These are phyloP conservation scores for Tuber microsphaerosporum DNA, from an alignment of 495 filamentous ascomycete species.

Conservation along the genomic window DNA sequence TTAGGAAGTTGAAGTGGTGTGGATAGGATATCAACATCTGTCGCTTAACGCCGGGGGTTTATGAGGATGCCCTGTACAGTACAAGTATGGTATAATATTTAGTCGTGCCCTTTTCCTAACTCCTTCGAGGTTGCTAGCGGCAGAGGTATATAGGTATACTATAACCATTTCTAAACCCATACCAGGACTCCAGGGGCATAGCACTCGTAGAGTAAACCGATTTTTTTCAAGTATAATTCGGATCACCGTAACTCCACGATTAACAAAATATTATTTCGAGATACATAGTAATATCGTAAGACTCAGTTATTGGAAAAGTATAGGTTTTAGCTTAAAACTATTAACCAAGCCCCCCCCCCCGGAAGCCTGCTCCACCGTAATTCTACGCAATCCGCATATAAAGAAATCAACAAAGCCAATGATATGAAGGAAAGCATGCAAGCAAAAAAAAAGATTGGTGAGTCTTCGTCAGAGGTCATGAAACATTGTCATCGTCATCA, in stretches of 20 bases:
- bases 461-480: neutral
- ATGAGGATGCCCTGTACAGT: neutral
- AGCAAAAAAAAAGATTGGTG: neutral
- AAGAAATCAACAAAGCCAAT: neutral
- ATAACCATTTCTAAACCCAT: neutral
- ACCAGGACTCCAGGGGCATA: neutral
- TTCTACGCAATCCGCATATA: slow-evolving; percentile 1
- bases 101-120: neutral
- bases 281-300: neutral
- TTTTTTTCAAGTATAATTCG: neutral
- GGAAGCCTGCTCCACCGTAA: neutral
- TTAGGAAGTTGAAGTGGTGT: neutral
- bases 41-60: neutral
- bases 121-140: neutral
- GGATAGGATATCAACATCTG: neutral
- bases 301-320: neutral
- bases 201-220: neutral
- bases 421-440: neutral
- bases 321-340: neutral
- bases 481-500: neutral
- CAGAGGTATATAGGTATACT: neutral
- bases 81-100: neutral
- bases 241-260: neutral
- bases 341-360: neutral
- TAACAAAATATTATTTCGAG: neutral